A percentile compares a stretch with the other conserved stretches of the same genome.
Evolutionary conservation across 495 filamentous ascomycete species (phyloP).

Genomic region (Darksidea phi): DNA sequence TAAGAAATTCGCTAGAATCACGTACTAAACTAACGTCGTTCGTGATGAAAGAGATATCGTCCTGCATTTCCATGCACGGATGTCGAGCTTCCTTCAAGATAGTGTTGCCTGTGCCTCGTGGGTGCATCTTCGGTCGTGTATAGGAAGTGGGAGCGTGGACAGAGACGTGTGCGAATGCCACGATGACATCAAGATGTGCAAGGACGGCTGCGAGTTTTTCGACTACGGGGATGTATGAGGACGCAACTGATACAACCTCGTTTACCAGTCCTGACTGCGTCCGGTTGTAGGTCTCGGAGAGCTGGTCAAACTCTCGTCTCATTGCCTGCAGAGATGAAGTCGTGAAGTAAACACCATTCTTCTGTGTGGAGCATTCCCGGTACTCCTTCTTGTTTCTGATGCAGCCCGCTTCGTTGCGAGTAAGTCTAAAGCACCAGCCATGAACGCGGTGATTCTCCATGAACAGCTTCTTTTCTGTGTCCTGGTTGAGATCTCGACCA

Average conservation of each 20-base stretch:
- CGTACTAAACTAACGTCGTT: constrained; percentile 89
- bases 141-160: constrained; percentile 92
- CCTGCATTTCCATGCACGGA: constrained; percentile 99
- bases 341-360: constrained; percentile 98
- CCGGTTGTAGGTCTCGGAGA: constrained; percentile 92
- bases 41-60: constrained; percentile 97
- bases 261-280: constrained; percentile 89
- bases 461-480: constrained; percentile 97
- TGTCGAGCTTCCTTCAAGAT: constrained; percentile 90
- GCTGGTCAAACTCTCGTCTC: constrained; percentile 88
- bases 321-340: constrained; percentile 78
- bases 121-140: constrained; percentile 87
- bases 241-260: constrained; percentile 89
- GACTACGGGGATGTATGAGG: constrained; percentile 91
- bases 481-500: constrained; percentile 80
- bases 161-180: constrained; percentile 90
- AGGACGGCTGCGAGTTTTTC: constrained; percentile 86
- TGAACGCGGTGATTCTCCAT: constrained; percentile 94
- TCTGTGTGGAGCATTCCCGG: constrained; percentile 95
- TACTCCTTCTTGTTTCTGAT: constrained; percentile 90
- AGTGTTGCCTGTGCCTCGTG: constrained; percentile 85
- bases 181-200: constrained; percentile 94
- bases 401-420: constrained; percentile 83
- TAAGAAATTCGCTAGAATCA: constrained; percentile 82
- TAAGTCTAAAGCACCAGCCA: constrained; percentile 95